These are phyloP conservation scores for Clitopilus passeckerianus DNA, from an alignment of 768 basidiomycete species.

Conservation along the genomic window DNA sequence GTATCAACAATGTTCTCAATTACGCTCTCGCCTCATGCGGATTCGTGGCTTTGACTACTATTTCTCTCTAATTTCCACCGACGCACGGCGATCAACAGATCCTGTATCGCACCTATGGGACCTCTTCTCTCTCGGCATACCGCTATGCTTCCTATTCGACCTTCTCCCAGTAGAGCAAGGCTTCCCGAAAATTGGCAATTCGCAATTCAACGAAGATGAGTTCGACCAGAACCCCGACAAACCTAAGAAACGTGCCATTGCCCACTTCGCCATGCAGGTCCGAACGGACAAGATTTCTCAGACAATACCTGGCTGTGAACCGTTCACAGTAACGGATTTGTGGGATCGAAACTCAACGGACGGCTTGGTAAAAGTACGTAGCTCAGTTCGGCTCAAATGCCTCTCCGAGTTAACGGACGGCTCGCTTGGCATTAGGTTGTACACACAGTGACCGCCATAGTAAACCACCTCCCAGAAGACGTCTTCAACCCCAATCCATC, in stretches of 20 bases:
- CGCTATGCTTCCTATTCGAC: constrained; percentile 96
- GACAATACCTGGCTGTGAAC: constrained; percentile 65
- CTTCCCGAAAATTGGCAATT: constrained; percentile 52
- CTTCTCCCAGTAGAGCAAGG: constrained; percentile 67
- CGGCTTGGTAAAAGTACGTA: constrained; percentile 86
- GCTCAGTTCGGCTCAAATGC: neutral
- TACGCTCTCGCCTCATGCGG: constrained; percentile 73
- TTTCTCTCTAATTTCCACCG: constrained; percentile 57
- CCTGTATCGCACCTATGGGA: constrained; percentile 95
- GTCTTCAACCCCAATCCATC: constrained; percentile 65
- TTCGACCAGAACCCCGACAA: constrained; percentile 74
- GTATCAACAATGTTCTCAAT: constrained; percentile 85
- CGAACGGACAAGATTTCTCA: constrained; percentile 55
- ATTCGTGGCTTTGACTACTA: constrained; percentile 70
- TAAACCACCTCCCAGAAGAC: constrained; percentile 66
- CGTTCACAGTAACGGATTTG: constrained; percentile 89
- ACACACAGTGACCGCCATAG: constrained; percentile 81
- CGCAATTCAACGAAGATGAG: constrained; percentile 60
- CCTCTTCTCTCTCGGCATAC: constrained; percentile 86
- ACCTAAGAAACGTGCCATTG: constrained; percentile 86
- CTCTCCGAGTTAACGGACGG: constrained; percentile 2
- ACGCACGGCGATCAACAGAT: constrained; percentile 77
- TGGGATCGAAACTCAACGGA: constrained; percentile 90
- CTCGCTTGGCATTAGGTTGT: constrained; percentile 56
- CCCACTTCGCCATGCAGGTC: constrained; percentile 88